Evolutionary conservation across 306 rosid genomes (phyloP).

Genomic region (Begonia masoniana): DNA sequence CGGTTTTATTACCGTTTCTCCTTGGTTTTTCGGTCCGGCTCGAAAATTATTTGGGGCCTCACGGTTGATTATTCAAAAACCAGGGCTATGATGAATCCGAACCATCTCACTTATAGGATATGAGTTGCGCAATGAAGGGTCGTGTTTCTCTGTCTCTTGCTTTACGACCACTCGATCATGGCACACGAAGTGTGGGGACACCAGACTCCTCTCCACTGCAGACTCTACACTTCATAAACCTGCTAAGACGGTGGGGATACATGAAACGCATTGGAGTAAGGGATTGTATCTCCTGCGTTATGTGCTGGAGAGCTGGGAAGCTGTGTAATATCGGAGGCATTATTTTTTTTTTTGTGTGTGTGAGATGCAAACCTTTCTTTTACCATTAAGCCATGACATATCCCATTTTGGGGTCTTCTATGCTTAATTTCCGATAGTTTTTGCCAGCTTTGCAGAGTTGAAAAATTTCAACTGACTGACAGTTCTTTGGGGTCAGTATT

Average conservation of each 20-base stretch:
- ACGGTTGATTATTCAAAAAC: constrained; percentile 54
- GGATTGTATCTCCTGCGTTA: constrained; percentile 81
- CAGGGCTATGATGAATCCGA: constrained; percentile 83
- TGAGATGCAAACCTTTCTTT: constrained; percentile 86
- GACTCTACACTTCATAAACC: constrained; percentile 72
- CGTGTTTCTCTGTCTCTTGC: constrained; percentile 74
- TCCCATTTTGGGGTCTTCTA: constrained; percentile 56
- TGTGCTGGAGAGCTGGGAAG: constrained; percentile 67
- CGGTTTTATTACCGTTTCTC: constrained; percentile 60
- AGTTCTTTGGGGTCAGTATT: constrained; percentile 81
- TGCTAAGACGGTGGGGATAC: constrained; percentile 58
- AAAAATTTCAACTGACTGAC: constrained; percentile 91
- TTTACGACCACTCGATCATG: constrained; percentile 59
- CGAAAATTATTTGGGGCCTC: constrained; percentile 60
- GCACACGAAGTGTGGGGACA: constrained; percentile 53
- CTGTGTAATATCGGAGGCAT: constrained; percentile 94
- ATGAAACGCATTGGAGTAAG: constrained; percentile 48
- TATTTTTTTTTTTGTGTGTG: too few species aligned
- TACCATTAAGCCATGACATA: constrained; percentile 64
- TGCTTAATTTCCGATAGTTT: constrained; percentile 77
- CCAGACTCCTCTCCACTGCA: constrained; percentile 73
- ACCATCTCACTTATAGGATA: constrained; percentile 90
- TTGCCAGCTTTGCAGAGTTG: constrained; percentile 90
- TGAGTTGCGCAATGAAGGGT: constrained; percentile 84
- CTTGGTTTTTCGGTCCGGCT: constrained; percentile 44